Evolutionary conservation across 768 basidiomycete species (phyloP).

Genomic region (Boletus eberwhitei): DNA sequence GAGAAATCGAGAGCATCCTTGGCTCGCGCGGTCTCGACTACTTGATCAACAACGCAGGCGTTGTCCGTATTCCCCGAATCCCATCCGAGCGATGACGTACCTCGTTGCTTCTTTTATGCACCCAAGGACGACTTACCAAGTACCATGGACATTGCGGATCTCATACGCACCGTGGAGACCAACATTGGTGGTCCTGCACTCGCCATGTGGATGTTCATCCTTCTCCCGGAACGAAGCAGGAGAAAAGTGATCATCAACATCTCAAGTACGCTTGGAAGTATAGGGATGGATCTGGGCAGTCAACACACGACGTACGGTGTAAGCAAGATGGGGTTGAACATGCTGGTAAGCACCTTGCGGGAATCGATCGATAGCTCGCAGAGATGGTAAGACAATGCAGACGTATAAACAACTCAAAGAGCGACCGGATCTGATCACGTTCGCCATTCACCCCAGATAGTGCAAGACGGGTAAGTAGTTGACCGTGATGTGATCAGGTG

Average conservation of each 20-base stretch:
- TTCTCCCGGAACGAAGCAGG: conserved; percentile 29
- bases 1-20: conserved; percentile 1
- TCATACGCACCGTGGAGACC: conserved; percentile 22
- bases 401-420: conserved; percentile 36
- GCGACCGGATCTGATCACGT: conserved; percentile 28
- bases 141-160: conserved; percentile 14
- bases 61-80: conserved; percentile 22
- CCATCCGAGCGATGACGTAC: neutral
- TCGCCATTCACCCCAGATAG: conserved; percentile 35
- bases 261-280: conserved; percentile 32
- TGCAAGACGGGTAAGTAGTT: conserved; percentile 32
- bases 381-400: conserved; percentile 10
- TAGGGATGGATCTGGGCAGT: conserved; percentile 28
- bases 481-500: neutral
- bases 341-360: conserved; percentile 31
- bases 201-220: conserved; percentile 32
- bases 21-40: conserved; percentile 30
- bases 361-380: conserved; percentile 20
- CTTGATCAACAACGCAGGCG: conserved; percentile 34
- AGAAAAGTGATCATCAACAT: conserved; percentile 34
- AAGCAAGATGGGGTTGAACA: conserved; percentile 22
- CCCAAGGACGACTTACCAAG: conserved; percentile 26
- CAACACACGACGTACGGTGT: conserved; percentile 32
- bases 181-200: conserved; percentile 36
- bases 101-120: conserved; percentile 7